Evolutionary conservation across 176 grass and related monocot species (phyloP), one percentile per base, ranked within the genome.

Genomic region (Lolium rigidum): DNA sequence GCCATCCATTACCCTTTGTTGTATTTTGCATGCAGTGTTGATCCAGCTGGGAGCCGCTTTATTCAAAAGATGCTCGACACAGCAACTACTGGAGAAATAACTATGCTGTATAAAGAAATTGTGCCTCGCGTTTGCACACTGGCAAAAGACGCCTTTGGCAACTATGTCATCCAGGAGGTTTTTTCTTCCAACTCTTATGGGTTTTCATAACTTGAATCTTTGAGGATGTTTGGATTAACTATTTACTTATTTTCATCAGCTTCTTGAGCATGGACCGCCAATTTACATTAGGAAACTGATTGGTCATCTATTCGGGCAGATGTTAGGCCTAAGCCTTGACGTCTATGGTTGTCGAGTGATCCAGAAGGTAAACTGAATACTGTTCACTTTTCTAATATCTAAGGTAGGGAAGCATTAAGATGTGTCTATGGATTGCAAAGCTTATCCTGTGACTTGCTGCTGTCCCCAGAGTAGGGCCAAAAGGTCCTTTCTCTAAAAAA

Each of bases 111-210:
- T 43, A 61, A 69, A 9, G 88, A 93, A 82, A 85, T 85, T n/a
- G 78, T 54, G 66, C 78, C 82, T 24, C 74, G 46, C 51, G 28
- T 70, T 31, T 20, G 13, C 18, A 41, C 37, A 18, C 21, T 93
- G 37, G 51, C 76, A 10, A 67, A 62, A 9, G 83, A 92, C 70
- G 22, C 82, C 4, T 95, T 89, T 91, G 88, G 76, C 6, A 90
- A 89, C 58, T 82, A 89, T 21, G 86, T 61, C 2, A 24, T 95
- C 48, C 90, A 95, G 58, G 93, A 95, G 93, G 90, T 95, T 78
- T 52, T 81, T 73, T 35, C 46, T 21, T 21, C 24, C 9, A 55
- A 47, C 12, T 16, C 38, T 14, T 69, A 51, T 63, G 10, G 61
- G 1, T 24, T 37, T 66, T 49, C 67, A 25, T 63, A 39, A 21